Base-by-base conservation (phyloP, 345 rosid species). In the Conringia planisiliqua region DNA sequence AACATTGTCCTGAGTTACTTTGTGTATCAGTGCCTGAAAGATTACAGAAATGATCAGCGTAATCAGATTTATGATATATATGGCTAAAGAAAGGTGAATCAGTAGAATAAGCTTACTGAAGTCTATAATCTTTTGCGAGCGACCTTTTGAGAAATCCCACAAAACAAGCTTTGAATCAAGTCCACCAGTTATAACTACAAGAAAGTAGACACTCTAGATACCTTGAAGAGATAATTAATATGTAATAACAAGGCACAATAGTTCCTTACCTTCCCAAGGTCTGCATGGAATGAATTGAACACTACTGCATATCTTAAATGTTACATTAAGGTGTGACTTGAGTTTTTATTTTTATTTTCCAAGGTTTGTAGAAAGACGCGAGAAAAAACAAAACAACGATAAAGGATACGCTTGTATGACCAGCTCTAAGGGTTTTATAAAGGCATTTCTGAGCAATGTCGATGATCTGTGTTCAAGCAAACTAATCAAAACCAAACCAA, bases 121-220 rank as follows among this genome's bases (percentile, higher is more conserved):
- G 79, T 94, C 95, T 64, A 91, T 50, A 74, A 78, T 80, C 81
- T 87, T 91, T 76, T 75, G 74, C 1, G 89, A 78, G 13, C 92
- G 86, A 27, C 96, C 97, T 79, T 85, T 89, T 51, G 95, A 90
- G 77, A 94, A 94, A 88, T 94, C 97, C 98, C 98, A 94, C 80
- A 85, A 80, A 72, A 91, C 62, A 68, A 94, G 89, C 80, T 89
- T 94, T 7, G 95, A 87, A 83, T 94, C 97, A 62, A 94, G 88
- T 67, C 98, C 98, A 69, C 95, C 97, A 54, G 93, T 85, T 59
- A 94, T 74, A 71, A 86, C 97, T 91, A 90, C 24, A 76, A 50
- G 69, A 35, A 68, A 22, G 20, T 20, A 32, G 4, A 71, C 52
- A 10, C 16, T 67, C 50, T 30, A 32, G 5, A 20, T 32, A 59